phyloP scores from a whole-genome alignment of 306 rosid genomes.

The Psophocarpus tetragonolobus region DNA sequence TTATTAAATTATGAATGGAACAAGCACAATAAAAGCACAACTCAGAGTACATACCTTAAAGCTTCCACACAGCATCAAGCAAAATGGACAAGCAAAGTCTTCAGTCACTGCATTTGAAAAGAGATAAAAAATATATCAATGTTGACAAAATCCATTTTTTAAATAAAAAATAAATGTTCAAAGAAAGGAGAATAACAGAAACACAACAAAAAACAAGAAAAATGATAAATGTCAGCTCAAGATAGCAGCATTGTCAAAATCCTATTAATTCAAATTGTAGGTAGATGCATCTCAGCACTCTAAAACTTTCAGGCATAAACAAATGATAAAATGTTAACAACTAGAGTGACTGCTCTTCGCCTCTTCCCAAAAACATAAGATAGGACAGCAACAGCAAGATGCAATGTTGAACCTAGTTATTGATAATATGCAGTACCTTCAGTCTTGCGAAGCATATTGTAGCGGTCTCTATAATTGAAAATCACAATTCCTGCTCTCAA shows the following conservation, averaged over 20 bases:
- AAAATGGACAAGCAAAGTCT: constrained; percentile 91
- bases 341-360: not conserved
- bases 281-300: constrained; percentile 6
- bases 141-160: not conserved
- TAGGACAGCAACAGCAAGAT: constrained; percentile 19
- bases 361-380: not conserved
- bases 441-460: constrained; percentile 71
- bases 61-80: constrained; percentile 89
- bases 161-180: not conserved
- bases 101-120: constrained; percentile 75
- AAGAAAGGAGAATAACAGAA: not conserved
- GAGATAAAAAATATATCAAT: constrained; percentile 34
- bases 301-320: constrained; percentile 18
- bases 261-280: constrained; percentile 4
- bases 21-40: constrained; percentile 11
- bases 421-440: constrained; percentile 65
- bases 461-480: constrained; percentile 88
- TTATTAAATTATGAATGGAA: constrained; percentile 23
- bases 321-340: constrained; percentile 5
- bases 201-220: constrained; percentile 20
- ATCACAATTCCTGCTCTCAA: constrained; percentile 75
- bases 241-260: constrained; percentile 14
- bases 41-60: constrained; percentile 65
- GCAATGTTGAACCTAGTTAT: not conserved
- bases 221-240: not conserved